Conservation (phyloP, 306 rosid genomes). For the Castanea mollissima region DNA sequence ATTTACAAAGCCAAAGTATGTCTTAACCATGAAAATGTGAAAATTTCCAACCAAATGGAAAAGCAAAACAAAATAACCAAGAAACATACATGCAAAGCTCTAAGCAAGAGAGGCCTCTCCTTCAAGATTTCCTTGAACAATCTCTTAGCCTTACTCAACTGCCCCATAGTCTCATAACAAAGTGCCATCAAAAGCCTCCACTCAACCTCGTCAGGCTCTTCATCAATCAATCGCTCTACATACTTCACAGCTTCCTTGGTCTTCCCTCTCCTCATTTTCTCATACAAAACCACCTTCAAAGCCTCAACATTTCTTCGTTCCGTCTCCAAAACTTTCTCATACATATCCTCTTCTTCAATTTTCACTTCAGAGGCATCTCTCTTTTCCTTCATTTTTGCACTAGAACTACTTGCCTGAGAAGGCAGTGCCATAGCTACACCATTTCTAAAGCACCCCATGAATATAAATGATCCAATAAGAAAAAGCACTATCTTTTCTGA, state of each 20-base stretch:
- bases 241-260: conserved; percentile 67
- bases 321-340: conserved; percentile 58
- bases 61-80: neutral
- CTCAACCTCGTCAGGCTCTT: conserved; percentile 72
- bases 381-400: conserved; percentile 36
- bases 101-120: conserved; percentile 64
- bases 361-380: conserved; percentile 28
- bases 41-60: conserved; percentile 10
- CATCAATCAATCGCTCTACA: conserved; percentile 65
- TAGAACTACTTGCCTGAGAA: conserved; percentile 36
- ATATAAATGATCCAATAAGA: conserved; percentile 61
- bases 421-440: conserved; percentile 51
- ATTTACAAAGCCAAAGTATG: neutral
- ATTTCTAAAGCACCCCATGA: conserved; percentile 44
- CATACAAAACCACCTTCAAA: conserved; percentile 67
- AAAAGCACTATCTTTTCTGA: conserved; percentile 45
- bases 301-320: conserved; percentile 67
- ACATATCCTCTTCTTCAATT: conserved; percentile 50
- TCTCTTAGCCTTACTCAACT: conserved; percentile 54
- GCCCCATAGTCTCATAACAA: conserved; percentile 77
- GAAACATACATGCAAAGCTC: conserved; percentile 87
- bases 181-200: conserved; percentile 88
- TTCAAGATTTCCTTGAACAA: conserved; percentile 62
- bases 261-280: conserved; percentile 73
- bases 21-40: neutral